Base-by-base conservation (phyloP, 306 rosid species). In the Quercus alba region DNA sequence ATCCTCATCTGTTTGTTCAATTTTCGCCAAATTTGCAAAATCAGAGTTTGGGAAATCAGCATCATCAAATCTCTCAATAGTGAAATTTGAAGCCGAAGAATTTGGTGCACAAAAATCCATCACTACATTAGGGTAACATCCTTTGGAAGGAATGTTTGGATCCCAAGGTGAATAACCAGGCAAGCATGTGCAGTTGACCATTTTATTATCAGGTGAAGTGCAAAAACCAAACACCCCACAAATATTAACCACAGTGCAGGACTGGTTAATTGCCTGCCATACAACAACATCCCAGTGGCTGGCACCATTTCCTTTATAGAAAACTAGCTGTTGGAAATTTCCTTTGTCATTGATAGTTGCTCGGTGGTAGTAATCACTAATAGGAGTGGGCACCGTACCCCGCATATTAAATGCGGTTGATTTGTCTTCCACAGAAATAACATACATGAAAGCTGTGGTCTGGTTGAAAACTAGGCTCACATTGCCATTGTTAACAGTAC, bases 161-260 rank as follows among this genome's bases (percentile, higher is more conserved):
- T 87, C 84, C 1, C 23, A 75, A 1, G 77, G 81, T 13, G 35
- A 44, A 75, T 78, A 81, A 1, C 90, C 90, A 11, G 82, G 84
- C 64, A 87, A 81, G 13, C 86, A 87, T 10, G n/a, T 15, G 38
- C 88, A 87, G 12, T 4, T 73, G 51, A 56, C 49, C 2, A 13
- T 52, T 8, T 38, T 15, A 25, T 66, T 46, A 54, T 81, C 87
- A 69, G 49, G n/a, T 55, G 82, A 19, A 35, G 67, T 76, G 81
- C 88, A 87, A 81, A 81, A 79, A 0, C 90, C 84, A 79, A 64
- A 76, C 9, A 73, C 82, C 64, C 86, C 88, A 76, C 88, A 87
- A 73, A 87, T 80, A 25, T 31, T 80, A 61, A 18, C 74, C 78
- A 84, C 88, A 0, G 18, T 20, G 72, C 88, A 84, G 3, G 90